These are phyloP conservation scores for Solanum neorickii DNA, from an alignment of 257 asterid species.

Conservation along the genomic window DNA sequence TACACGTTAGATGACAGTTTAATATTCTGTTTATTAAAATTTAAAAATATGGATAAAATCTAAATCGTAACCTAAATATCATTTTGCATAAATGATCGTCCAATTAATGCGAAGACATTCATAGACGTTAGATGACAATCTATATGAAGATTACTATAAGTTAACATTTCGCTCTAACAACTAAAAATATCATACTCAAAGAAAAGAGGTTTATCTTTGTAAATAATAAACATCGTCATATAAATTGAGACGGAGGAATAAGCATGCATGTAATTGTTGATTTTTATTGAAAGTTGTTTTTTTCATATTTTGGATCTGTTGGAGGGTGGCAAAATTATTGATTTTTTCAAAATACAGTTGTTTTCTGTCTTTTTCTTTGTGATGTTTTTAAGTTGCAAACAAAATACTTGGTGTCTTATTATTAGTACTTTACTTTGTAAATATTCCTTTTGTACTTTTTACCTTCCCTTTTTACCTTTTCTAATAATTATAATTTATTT, in stretches of 20 bases:
- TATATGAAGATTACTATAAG: not conserved
- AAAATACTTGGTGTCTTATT: not conserved
- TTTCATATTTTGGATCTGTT: not conserved
- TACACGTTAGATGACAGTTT: not conserved
- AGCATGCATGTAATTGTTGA: not conserved
- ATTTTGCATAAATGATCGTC: not conserved
- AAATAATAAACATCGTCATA: not conserved
- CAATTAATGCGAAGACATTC: not conserved
- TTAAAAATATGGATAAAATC: too few species aligned
- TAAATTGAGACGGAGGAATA: accelerated
- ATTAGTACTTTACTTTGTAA: not conserved
- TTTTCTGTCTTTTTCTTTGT: not conserved
- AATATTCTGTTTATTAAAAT: too few species aligned
- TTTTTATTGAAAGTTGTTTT: not conserved
- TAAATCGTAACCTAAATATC: not conserved
- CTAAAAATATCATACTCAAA: not conserved
- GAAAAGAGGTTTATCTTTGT: accelerated
- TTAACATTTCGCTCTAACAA: not conserved
- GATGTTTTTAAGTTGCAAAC: not conserved
- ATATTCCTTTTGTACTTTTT: not conserved
- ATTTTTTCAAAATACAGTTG: not conserved
- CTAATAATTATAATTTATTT: not conserved
- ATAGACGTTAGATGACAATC: too few species aligned
- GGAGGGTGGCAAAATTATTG: not conserved
- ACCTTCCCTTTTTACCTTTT: not conserved